A percentile compares a stretch with the other conserved stretches of the same genome.
Conservation (phyloP, 371 early-diverging fungal species). For the Mortierella sp. region DNA sequence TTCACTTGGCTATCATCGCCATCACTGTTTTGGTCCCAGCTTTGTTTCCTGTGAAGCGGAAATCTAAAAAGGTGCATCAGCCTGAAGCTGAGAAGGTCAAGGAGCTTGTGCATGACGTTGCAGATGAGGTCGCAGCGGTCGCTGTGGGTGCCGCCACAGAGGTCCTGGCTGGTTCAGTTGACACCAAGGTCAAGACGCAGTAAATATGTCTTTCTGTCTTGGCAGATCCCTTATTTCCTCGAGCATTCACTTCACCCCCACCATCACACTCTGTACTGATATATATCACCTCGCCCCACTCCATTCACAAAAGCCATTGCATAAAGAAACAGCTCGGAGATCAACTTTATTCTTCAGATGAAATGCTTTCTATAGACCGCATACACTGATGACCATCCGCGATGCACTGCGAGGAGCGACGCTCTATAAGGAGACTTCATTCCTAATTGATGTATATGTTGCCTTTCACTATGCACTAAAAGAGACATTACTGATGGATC, state of each 20-base stretch:
- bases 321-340: neutral
- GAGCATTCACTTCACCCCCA: neutral
- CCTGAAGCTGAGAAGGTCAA: conserved; percentile 31
- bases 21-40: conserved; percentile 38
- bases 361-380: too few species aligned
- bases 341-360: too few species aligned
- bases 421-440: too few species aligned
- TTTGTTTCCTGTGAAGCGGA: conserved; percentile 40
- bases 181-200: conserved; percentile 26
- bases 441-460: too few species aligned
- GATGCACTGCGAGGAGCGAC: too few species aligned
- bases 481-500: too few species aligned
- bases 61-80: conserved; percentile 32
- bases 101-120: conserved; percentile 18
- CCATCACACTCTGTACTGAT: neutral
- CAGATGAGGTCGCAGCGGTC: conserved; percentile 24
- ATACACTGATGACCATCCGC: too few species aligned
- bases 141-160: conserved; percentile 28
- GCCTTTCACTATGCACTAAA: too few species aligned
- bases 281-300: neutral
- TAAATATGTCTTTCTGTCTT: conserved; percentile 3
- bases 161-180: conserved; percentile 14
- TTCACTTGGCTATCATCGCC: conserved; percentile 64
- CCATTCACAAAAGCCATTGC: neutral
- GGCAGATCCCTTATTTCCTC: neutral